These are phyloP conservation scores for Pestalotiopsis sp. DNA, from an alignment of 2,329 filamentous ascomycete genomes.

Conservation along the genomic window DNA sequence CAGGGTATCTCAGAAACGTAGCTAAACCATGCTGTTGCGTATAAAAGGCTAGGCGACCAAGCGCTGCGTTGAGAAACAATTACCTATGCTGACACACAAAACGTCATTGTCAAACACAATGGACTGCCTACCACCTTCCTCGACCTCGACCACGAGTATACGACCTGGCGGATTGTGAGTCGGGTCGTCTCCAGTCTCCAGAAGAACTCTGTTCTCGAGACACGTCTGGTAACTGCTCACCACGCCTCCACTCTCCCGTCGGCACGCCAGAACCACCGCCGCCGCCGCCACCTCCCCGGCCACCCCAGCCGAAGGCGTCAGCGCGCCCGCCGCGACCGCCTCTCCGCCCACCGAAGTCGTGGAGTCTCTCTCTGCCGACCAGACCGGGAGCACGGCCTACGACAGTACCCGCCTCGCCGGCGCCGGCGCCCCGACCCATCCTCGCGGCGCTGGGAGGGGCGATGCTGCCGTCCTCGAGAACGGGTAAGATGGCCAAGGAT, in stretches of 20 bases:
- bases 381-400: slow-evolving; percentile 21
- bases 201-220: background rate
- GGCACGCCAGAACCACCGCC: slow-evolving; percentile 2
- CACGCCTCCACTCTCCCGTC: slow-evolving; percentile 10
- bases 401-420: slow-evolving; percentile 34
- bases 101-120: background rate
- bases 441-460: slow-evolving; percentile 60
- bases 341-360: background rate
- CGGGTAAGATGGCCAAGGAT: slow-evolving; percentile 78
- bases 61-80: background rate
- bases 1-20: background rate
- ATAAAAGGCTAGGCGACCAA: background rate
- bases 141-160: background rate
- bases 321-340: background rate
- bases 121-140: background rate
- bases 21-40: background rate
- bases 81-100: background rate
- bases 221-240: slow-evolving; percentile 2
- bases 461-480: slow-evolving; percentile 72
- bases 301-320: slow-evolving; percentile 4
- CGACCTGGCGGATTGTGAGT: background rate
- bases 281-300: background rate
- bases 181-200: slow-evolving; percentile 10
- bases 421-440: slow-evolving; percentile 41
- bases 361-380: background rate